phyloP scores from a whole-genome alignment of 2,329 filamentous ascomycete species.

The Huntiella decipiens region DNA sequence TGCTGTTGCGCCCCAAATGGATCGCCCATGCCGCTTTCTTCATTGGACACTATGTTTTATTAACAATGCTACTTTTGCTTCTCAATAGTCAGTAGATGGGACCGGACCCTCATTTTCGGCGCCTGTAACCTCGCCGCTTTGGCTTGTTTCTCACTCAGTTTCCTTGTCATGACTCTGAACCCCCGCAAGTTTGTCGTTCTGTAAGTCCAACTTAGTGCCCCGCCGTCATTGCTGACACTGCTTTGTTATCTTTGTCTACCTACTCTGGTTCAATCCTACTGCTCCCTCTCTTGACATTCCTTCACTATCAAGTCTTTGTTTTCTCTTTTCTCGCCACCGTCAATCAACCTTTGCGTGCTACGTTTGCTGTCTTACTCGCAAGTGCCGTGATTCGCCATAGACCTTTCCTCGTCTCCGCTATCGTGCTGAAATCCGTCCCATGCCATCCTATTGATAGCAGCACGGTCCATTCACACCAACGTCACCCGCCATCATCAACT shows the following conservation, averaged over 20 bases:
- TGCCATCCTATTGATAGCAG: not conserved
- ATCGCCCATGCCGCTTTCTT: not conserved
- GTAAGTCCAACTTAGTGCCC: constrained; percentile 41
- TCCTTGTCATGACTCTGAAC: constrained; percentile 60
- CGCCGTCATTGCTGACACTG: constrained; percentile 11
- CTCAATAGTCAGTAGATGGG: constrained; percentile 79
- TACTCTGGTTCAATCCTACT: not conserved
- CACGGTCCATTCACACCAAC: not conserved
- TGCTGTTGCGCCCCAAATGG: no score
- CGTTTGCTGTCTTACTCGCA: no score
- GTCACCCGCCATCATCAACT: not conserved
- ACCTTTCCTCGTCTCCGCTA: not conserved
- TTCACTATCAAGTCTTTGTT: not conserved
- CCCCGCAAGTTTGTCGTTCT: constrained; percentile 91
- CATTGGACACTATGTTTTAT: constrained; percentile 1
- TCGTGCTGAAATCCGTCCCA: not conserved
- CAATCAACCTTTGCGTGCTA: no score
- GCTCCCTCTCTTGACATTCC: not conserved
- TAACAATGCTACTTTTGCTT: constrained; percentile 14
- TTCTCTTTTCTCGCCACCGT: not conserved
- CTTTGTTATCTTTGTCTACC: constrained; percentile 12
- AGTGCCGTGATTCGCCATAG: no score
- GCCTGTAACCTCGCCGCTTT: constrained; percentile 78
- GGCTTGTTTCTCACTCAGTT: constrained; percentile 67
- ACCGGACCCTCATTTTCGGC: constrained; percentile 78